Evolutionary conservation across 2,329 filamentous ascomycete genomes (phyloP), one percentile per base, ranked within the genome.

Genomic region (Thielaviopsis euricoi): DNA sequence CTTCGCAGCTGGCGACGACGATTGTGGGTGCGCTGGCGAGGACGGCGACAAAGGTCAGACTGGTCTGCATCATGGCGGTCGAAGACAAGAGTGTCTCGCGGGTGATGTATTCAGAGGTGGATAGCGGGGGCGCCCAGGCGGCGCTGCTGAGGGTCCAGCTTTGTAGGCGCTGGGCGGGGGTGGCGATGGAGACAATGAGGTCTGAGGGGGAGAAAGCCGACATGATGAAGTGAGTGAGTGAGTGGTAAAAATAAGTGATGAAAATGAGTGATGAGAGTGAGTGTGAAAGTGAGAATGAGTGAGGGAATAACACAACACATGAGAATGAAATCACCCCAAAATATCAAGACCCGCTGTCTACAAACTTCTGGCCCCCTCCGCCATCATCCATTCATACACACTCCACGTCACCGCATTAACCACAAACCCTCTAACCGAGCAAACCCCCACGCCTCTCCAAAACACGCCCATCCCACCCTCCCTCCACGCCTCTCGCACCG

Each of bases 321-420:
- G 29, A 33, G 29, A 6, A 10, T 10, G 29, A 33, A 6, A 33
- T 5, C 29, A n/a, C n/a, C n/a, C n/a, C n/a, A n/a, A n/a, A n/a
- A n/a, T n/a, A n/a, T n/a, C n/a, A n/a, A 10, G 29, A 33, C 29
- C 29, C 29, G 29, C 29, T 33, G 29, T 33, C 29, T 33, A 33
- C 29, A 33, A 33, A 33, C 29, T 33, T 33, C 29, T 33, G 29
- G 29, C 29, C 6, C 57, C 46, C 65, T 79, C 74, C 25, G 69
- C 66, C 86, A 95, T 91, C 65, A 88, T 80, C 82, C 86, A 89
- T 71, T 96, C 90, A 67, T 96, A 96, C 6, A 88, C 81, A 23
- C 86, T 85, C 90, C 90, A 97, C 73, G 89, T 77, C n/a, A 88
- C 86, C 2, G 91, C 90, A 72, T 96, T 96, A 46, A 96, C 91